Conservation (phyloP, 352 stramenopile genomes). For the Phytophthora hybrid region DNA sequence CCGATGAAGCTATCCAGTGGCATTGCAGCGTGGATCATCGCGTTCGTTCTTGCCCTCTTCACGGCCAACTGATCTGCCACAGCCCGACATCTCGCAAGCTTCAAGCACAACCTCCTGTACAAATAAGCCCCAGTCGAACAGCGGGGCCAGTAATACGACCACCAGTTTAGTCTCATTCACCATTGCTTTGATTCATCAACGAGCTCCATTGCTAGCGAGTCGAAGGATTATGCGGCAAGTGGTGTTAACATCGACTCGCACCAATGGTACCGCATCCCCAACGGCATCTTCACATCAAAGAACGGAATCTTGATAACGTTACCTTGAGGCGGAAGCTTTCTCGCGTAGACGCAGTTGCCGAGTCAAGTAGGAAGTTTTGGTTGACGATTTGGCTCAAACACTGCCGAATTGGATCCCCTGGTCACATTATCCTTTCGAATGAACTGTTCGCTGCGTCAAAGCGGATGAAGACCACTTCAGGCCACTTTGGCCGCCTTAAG, state of each 20-base stretch:
- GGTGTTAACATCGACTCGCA: slow-evolving; percentile 94
- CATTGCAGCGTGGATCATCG: not conserved
- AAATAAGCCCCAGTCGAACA: not conserved
- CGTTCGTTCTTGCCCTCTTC: not conserved
- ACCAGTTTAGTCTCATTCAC: not conserved
- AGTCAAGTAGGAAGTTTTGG: too few species aligned
- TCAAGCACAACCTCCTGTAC: not conserved
- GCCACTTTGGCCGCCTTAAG: slow-evolving; percentile 27
- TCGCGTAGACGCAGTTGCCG: too few species aligned
- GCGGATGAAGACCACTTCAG: slow-evolving; percentile 3
- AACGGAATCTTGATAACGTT: too few species aligned
- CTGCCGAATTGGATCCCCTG: too few species aligned
- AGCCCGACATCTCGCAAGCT: not conserved
- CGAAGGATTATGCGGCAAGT: slow-evolving; percentile 54
- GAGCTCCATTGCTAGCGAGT: not conserved
- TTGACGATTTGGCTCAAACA: too few species aligned
- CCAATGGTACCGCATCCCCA: slow-evolving; percentile 93
- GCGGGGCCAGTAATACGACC: not conserved
- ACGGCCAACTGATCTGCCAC: not conserved
- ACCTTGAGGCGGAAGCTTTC: too few species aligned
- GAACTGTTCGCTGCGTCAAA: too few species aligned
- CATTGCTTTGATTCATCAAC: not conserved
- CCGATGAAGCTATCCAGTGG: not conserved
- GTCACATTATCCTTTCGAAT: too few species aligned
- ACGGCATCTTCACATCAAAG: slow-evolving; percentile 72